Evolutionary conservation across 73 alveolate genomes (phyloP), one percentile per base, ranked within the genome.

Genomic region (Uronychia setigera): DNA sequence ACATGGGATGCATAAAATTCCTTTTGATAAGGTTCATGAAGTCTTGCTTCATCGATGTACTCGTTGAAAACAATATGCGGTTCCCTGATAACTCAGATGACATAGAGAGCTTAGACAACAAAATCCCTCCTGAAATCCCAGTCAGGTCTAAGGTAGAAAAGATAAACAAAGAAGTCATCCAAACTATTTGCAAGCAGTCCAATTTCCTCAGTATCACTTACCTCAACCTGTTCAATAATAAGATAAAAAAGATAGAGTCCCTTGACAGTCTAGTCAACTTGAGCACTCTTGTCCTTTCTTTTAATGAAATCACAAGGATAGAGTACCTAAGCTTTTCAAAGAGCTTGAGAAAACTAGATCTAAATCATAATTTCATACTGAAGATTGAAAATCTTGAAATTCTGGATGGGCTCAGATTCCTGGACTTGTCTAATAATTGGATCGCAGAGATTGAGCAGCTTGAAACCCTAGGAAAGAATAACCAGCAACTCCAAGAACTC

Each of bases 291-390:
- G 96, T 92, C 84, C 92, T 97, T 58, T 90, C 96, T 26, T 97
- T 95, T 91, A 97, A 97, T 87, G 95, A 93, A 90, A 96, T 97
- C 26, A 92, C 90, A 76, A 80, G 82, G 74, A 89, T 97, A 0
- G 97, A 96, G 82, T 98, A 97, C 35, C 92, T 97, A 1, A 76
- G 33, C 9, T 79, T 79, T 33, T 89, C 95, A 79, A 90, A 88
- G 77, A 80, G 83, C 78, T 91, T 96, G 79, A 88, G 91, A 82
- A 89, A 86, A 67, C 91, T 97, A 81, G 97, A 96, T 84, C 77
- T 97, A 31, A 94, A 94, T 31, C 98, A 97, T 80, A 97, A 97
- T 87, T 93, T 94, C 83, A 97, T 97, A 29, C 77, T 92, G 60
- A 93, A 91, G 74, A 91, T 97, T 11, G 97, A 96, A 77, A 89